Conservation (phyloP, 495 filamentous ascomycete genomes). For the Hypoxylon lienhwacheense region DNA sequence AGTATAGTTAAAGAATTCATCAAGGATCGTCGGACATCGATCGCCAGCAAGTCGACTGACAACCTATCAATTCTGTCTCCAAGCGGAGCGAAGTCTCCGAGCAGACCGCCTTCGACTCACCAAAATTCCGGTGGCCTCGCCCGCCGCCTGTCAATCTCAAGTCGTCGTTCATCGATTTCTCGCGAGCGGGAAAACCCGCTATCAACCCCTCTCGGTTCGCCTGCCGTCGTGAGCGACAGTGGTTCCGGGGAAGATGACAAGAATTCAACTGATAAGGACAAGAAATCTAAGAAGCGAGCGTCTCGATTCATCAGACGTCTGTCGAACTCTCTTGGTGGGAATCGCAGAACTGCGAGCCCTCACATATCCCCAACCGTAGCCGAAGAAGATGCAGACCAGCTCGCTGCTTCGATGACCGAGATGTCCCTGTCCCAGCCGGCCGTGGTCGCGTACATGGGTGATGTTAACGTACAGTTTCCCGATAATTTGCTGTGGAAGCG, state of each 20-base stretch:
- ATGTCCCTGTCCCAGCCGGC: conserved; percentile 41
- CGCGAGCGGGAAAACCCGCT: conserved; percentile 33
- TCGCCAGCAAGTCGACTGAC: conserved; percentile 48
- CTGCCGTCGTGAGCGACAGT: conserved; percentile 39
- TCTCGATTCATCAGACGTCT: conserved; percentile 80
- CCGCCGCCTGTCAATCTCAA: conserved; percentile 50
- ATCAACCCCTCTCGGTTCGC: conserved; percentile 31
- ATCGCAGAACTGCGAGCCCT: conserved; percentile 52
- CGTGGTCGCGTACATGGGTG: conserved; percentile 69
- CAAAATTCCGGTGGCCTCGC: conserved; percentile 35
- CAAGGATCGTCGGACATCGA: conserved; percentile 51
- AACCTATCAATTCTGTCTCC: conserved; percentile 40
- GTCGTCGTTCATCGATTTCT: conserved; percentile 47
- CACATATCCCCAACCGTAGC: conserved; percentile 64
- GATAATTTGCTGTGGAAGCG: conserved; percentile 93
- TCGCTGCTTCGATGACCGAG: conserved; percentile 42
- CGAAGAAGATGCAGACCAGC: conserved; percentile 60
- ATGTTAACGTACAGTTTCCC: conserved; percentile 92
- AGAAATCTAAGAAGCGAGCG: conserved; percentile 63
- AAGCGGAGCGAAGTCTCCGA: conserved; percentile 44
- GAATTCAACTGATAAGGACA: too few species aligned
- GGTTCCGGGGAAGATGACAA: conserved; percentile 40
- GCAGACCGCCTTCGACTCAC: conserved; percentile 46
- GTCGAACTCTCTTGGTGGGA: conserved; percentile 65
- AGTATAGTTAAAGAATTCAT: conserved; percentile 57